Evolutionary conservation across 2,329 filamentous ascomycete species (phyloP).

Genomic region (Colletotrichum godetiae): DNA sequence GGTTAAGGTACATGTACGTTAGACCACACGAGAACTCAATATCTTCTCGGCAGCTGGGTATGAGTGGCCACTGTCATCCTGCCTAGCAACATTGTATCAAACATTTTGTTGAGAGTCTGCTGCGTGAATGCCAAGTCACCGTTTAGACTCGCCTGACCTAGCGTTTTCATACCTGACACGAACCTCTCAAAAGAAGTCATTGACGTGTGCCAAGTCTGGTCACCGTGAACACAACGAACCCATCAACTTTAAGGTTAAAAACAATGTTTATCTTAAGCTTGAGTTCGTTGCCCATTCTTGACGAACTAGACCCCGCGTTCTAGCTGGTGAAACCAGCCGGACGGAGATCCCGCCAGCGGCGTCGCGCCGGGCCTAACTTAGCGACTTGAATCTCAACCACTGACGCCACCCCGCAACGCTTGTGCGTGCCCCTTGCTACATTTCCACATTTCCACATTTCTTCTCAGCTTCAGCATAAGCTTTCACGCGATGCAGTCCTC

Average conservation of each 20-base stretch:
- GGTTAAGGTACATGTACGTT: too few species aligned
- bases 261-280: background rate
- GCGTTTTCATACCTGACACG: background rate
- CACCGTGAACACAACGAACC: background rate
- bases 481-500: background rate
- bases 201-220: conserved; percentile 4
- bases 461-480: background rate
- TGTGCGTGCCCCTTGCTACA: background rate
- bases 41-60: too few species aligned
- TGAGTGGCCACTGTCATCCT: background rate
- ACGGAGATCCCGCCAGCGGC: background rate
- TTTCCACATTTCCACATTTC: background rate
- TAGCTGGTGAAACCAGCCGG: background rate
- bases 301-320: background rate
- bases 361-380: background rate
- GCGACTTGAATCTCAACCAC: too few species aligned
- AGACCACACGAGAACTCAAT: background rate
- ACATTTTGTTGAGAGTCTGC: background rate
- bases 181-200: background rate
- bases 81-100: background rate
- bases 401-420: conserved; percentile 6
- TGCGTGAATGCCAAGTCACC: background rate
- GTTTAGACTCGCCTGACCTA: background rate
- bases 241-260: background rate
- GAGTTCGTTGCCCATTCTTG: background rate